Evolutionary conservation across 2,329 filamentous ascomycete genomes (phyloP).

Genomic region (Onygena corvina): DNA sequence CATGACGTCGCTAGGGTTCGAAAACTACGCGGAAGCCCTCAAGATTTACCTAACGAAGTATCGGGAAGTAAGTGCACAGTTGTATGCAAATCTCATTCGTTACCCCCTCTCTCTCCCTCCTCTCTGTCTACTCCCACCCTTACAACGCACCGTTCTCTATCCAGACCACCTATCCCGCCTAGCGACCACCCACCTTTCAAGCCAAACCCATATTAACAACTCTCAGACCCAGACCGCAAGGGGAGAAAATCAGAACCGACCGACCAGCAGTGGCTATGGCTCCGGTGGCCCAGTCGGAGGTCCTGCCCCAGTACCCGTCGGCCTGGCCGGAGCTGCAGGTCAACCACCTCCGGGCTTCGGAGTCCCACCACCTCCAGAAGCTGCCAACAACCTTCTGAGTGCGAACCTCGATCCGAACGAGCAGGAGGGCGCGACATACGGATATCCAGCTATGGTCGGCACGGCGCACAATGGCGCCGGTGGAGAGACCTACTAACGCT

Average conservation of each 20-base stretch:
- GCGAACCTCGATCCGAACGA: slow-evolving; percentile 35
- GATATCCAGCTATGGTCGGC: slow-evolving; percentile 37
- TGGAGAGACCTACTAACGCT: slow-evolving; percentile 33
- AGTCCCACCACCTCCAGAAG: slow-evolving; percentile 33
- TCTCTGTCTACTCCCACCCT: background rate
- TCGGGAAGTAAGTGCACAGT: slow-evolving; percentile 65
- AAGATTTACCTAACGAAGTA: slow-evolving; percentile 98
- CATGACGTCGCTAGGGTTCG: slow-evolving; percentile 97
- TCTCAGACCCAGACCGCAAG: slow-evolving; percentile 68
- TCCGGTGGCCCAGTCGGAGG: slow-evolving; percentile 26
- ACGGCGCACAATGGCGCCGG: slow-evolving; percentile 38
- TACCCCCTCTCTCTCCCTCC: background rate
- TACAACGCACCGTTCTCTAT: slow-evolving; percentile 15
- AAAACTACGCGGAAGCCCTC: slow-evolving; percentile 94
- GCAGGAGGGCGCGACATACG: slow-evolving; percentile 35
- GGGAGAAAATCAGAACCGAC: slow-evolving; percentile 51
- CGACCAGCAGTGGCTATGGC: slow-evolving; percentile 38
- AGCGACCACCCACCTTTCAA: slow-evolving; percentile 19
- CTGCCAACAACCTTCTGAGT: slow-evolving; percentile 34
- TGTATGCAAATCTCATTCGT: slow-evolving; percentile 7
- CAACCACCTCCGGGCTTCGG: slow-evolving; percentile 26
- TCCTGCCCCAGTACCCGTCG: slow-evolving; percentile 15
- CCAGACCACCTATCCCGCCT: slow-evolving; percentile 13
- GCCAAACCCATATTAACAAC: slow-evolving; percentile 40
- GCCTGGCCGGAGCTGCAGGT: slow-evolving; percentile 17